Base-by-base conservation (phyloP, 2,329 filamentous ascomycete genomes). In the Ophiostoma sp. region DNA sequence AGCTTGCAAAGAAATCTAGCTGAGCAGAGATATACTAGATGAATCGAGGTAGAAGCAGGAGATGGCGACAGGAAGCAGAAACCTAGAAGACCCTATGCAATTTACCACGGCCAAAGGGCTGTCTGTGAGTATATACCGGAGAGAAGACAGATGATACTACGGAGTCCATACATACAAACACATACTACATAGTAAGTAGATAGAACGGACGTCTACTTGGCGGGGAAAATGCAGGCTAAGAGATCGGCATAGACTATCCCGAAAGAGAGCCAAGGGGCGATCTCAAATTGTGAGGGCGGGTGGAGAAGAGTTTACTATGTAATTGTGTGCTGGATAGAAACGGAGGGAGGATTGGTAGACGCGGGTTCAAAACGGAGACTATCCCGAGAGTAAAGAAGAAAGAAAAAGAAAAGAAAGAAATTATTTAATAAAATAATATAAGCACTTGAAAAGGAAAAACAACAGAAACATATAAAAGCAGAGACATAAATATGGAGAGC, bases 271-370 rank as follows among this genome's bases (percentile, higher is more conserved):
- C 52, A 57, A 57, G 52, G 44, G 52, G 23, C 52, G 52, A 57
- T 57, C 52, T 57, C 52, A 57, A 57, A 57, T 57, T 57, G 52
- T 27, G 52, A 57, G 52, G 52, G 52, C 23, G 52, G 52, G 52
- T 57, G 52, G 52, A 27, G 52, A 57, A 57, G 17, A 4, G 4
- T 48, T 48, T 48, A 41, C 15, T 8, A 39, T 39, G 36, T 8
- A 3, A 1, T n/a, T 48, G 44, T 44, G 15, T 44, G 27, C 41
- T 44, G 5, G 36, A 10, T 8, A 20, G 44, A 48, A n/a, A 48
- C 44, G 17, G 44, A 48, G 44, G 44, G 27, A 31, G 27, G 1
- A 20, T 6, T 4, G 41, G 17, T n/a, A n/a, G 44, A 48, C 15
- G 39, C 17, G 1, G 17, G 36, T n/a, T n/a, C 3, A 48, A 27